Percentiles rank a stretch among this genome's conserved stretches.
Evolutionary conservation across 805 yeast genomes (phyloP).

Genomic region (Yamadazyma sp.): DNA sequence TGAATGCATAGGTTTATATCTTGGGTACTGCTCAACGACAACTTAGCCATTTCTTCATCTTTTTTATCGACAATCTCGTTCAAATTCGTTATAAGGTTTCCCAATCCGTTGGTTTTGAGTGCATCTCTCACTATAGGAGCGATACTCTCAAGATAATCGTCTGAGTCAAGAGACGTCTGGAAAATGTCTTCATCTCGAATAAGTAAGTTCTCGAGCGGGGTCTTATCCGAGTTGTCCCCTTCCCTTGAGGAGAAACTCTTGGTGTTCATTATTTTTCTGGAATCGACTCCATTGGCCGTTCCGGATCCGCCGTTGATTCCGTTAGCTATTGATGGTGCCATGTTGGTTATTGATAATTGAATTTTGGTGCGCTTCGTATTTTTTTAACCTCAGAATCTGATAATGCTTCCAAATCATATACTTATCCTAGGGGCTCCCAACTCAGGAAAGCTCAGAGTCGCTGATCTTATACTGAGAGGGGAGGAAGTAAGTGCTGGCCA

Average conservation of each 20-base stretch:
- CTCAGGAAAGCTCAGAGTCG: conserved; percentile 38
- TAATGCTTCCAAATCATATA: conserved; percentile 37
- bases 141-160: conserved; percentile 75
- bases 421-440: conserved; percentile 46
- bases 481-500: conserved; percentile 28
- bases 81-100: conserved; percentile 54
- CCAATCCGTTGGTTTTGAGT: conserved; percentile 51
- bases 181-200: conserved; percentile 43
- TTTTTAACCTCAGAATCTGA: neutral
- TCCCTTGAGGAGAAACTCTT: no score
- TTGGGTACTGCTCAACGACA: conserved; percentile 60
- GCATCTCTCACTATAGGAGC: conserved; percentile 73
- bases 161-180: conserved; percentile 51
- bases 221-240: no score
- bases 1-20: conserved; percentile 60
- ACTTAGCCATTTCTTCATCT: conserved; percentile 60
- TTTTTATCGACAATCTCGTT: conserved; percentile 57
- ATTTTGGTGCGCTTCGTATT: neutral
- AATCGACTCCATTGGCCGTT: no score
- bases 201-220: conserved; percentile 38
- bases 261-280: no score
- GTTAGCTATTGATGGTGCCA: conserved; percentile 14
- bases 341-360: neutral
- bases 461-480: conserved; percentile 27
- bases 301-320: neutral